A percentile compares a stretch with the other conserved stretches of the same genome.
Evolutionary conservation across 441 rosid species (phyloP).

Genomic region (Croton laevigatus): DNA sequence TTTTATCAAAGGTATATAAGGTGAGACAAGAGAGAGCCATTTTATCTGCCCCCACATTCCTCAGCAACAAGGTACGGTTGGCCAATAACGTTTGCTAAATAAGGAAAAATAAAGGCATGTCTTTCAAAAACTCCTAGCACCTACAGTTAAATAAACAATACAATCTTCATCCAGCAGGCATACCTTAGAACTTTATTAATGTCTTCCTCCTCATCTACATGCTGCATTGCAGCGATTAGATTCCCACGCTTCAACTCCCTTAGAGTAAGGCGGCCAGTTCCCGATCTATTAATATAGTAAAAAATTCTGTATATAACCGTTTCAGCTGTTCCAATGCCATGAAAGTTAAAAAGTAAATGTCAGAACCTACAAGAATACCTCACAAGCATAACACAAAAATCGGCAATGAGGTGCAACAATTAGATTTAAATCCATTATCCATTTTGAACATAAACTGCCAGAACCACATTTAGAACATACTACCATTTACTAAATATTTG

Average conservation of each 20-base stretch:
- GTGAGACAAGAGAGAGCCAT: not conserved
- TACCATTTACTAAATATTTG: not conserved
- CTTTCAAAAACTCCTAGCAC: not conserved
- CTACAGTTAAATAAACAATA: slow-evolving; percentile 1
- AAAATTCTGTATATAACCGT: slow-evolving; percentile 94
- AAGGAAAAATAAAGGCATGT: not conserved
- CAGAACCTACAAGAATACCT: not conserved
- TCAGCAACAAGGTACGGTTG: not conserved
- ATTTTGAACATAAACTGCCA: not conserved
- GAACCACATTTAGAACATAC: slow-evolving; percentile 2
- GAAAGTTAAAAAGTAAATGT: slow-evolving; percentile 10
- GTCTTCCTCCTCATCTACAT: slow-evolving; percentile 95
- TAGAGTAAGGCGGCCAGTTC: slow-evolving; percentile 79
- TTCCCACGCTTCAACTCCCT: slow-evolving; percentile 88
- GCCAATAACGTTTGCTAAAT: not conserved
- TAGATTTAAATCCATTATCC: not conserved
- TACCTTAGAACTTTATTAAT: slow-evolving; percentile 96
- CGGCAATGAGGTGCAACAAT: not conserved
- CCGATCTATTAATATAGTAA: slow-evolving; percentile 85
- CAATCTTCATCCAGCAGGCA: slow-evolving; percentile 1
- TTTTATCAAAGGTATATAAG: not conserved
- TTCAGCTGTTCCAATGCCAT: slow-evolving; percentile 62
- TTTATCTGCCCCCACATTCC: not conserved
- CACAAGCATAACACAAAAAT: not conserved
- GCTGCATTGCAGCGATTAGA: slow-evolving; percentile 75